phyloP scores from a whole-genome alignment of 2,329 filamentous ascomycete species.

The Colletotrichum sp. region DNA sequence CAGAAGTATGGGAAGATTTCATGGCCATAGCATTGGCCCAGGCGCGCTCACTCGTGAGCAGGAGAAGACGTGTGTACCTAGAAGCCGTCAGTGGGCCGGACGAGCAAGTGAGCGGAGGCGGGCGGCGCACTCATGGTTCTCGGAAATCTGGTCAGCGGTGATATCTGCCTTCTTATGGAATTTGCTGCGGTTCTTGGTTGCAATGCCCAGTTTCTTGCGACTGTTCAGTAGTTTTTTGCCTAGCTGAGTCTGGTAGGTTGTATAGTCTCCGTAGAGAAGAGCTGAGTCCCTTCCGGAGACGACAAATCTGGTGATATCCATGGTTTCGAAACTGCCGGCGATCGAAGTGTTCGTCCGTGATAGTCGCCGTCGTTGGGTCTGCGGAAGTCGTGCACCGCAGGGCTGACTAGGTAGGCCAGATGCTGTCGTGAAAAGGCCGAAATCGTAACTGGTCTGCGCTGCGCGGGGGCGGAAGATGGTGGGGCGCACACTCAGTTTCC shows the following conservation, averaged over 20 bases:
- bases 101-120: neutral
- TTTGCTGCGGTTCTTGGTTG: slow-evolving; percentile 86
- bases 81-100: slow-evolving; percentile 19
- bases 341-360: neutral
- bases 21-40: slow-evolving; percentile 97
- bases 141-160: slow-evolving; percentile 75
- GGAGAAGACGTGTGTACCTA: slow-evolving; percentile 78
- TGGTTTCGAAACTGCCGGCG: slow-evolving; percentile 38
- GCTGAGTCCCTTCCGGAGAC: slow-evolving; percentile 81
- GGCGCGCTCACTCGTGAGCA: slow-evolving; percentile 87
- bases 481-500: slow-evolving; percentile 6
- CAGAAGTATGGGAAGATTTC: slow-evolving; percentile 81
- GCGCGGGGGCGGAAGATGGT: slow-evolving; percentile 4
- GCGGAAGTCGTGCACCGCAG: neutral
- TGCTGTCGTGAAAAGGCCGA: neutral
- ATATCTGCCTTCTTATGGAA: slow-evolving; percentile 74
- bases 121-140: slow-evolving; percentile 71
- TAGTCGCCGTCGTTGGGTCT: neutral
- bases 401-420: neutral
- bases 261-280: slow-evolving; percentile 87
- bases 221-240: slow-evolving; percentile 81
- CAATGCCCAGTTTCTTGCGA: slow-evolving; percentile 83
- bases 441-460: neutral
- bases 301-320: slow-evolving; percentile 91
- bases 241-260: slow-evolving; percentile 80